Percentiles rank a stretch among this genome's conserved stretches.
These are phyloP conservation scores for Arthrobotrys sinensis DNA, from an alignment of 2,329 filamentous ascomycete genomes.

Conservation along the genomic window DNA sequence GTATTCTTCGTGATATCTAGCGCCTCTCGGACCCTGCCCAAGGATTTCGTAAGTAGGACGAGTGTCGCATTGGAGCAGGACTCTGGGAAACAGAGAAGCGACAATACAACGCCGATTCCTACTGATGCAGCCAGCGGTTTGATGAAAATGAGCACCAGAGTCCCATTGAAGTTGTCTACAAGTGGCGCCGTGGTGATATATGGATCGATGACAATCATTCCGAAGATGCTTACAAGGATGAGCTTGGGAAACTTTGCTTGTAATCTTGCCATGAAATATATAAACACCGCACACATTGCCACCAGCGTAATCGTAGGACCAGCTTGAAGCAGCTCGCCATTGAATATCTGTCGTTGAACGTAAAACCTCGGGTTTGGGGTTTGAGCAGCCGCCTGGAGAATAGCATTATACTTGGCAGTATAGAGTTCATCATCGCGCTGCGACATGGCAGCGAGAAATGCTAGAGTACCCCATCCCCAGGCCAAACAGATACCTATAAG, in stretches of 20 bases:
- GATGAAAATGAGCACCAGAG: constrained; percentile 67
- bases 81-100: constrained; percentile 70
- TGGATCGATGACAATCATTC: constrained; percentile 70
- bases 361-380: constrained; percentile 65
- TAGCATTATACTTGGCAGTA: constrained; percentile 65
- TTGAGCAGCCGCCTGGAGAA: constrained; percentile 67
- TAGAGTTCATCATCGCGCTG: constrained; percentile 68
- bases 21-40: constrained; percentile 60
- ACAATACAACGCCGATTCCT: constrained; percentile 69
- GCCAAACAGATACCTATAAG: constrained; percentile 70
- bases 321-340: constrained; percentile 71
- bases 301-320: constrained; percentile 68
- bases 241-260: constrained; percentile 70
- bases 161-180: constrained; percentile 68
- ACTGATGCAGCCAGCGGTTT: constrained; percentile 70
- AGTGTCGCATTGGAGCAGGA: constrained; percentile 71
- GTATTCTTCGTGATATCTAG: constrained; percentile 42
- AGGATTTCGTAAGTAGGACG: constrained; percentile 62
- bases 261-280: constrained; percentile 70
- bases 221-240: constrained; percentile 69
- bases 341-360: constrained; percentile 67
- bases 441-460: constrained; percentile 71
- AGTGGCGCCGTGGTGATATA: constrained; percentile 69
- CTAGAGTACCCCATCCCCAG: constrained; percentile 71
- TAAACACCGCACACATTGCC: constrained; percentile 68